These are phyloP conservation scores for Filobasidium floriforme DNA, from an alignment of 768 basidiomycete genomes.

Conservation along the genomic window DNA sequence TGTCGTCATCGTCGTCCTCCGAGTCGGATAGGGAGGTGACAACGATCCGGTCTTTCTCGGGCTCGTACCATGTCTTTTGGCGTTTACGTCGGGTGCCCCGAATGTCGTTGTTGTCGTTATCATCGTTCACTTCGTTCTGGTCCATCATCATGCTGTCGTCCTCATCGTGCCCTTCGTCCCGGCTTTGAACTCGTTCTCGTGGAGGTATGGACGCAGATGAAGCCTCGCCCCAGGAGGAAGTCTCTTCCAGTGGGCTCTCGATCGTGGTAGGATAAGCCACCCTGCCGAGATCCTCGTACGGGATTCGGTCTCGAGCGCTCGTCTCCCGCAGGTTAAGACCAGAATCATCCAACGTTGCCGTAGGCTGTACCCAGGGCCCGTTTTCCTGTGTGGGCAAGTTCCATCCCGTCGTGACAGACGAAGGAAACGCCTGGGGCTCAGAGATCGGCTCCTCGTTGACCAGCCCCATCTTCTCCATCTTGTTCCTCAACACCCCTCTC, in stretches of 20 bases:
- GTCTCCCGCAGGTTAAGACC: background rate
- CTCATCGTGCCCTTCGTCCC: background rate
- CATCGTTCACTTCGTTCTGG: slow-evolving; percentile 1
- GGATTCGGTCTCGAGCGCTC: slow-evolving; percentile 2
- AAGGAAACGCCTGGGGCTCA: background rate
- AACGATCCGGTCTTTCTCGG: slow-evolving; percentile 22
- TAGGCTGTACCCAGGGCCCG: background rate
- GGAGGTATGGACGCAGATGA: background rate
- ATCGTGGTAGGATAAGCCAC: background rate
- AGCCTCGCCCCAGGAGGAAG: background rate
- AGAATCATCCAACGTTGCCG: background rate
- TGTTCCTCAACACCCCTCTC: slow-evolving; percentile 7
- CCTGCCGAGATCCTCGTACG: background rate
- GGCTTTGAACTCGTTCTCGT: background rate
- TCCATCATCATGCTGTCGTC: background rate
- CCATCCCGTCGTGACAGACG: background rate
- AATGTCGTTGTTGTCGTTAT: background rate
- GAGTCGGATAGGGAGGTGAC: slow-evolving; percentile 19
- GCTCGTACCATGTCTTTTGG: slow-evolving; percentile 18
- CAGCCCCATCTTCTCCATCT: background rate
- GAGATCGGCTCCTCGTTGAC: background rate
- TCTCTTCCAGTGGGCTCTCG: background rate
- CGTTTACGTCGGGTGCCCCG: slow-evolving; percentile 4
- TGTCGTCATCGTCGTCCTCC: slow-evolving; percentile 10
- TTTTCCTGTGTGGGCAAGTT: background rate